These are phyloP conservation scores for Viridothelium virens DNA, from an alignment of 495 filamentous ascomycete species.

Conservation along the genomic window DNA sequence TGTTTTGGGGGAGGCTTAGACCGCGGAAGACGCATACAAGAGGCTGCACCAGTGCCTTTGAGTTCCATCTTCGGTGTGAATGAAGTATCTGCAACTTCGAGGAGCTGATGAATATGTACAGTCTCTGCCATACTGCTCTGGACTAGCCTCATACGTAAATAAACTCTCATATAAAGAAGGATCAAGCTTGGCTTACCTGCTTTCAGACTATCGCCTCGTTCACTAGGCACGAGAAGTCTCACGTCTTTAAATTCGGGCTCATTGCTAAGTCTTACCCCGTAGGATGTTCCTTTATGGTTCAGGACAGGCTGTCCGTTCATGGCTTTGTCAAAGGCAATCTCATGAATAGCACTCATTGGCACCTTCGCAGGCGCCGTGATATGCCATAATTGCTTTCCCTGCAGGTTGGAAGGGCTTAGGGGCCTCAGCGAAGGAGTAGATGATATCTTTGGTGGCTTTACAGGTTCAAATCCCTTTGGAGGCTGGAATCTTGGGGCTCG, in stretches of 20 bases:
- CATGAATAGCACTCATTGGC: slow-evolving; percentile 37
- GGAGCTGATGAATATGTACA: slow-evolving; percentile 29
- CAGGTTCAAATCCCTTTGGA: slow-evolving; percentile 36
- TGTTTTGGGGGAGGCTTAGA: slow-evolving; percentile 40
- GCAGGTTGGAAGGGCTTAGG: slow-evolving; percentile 23
- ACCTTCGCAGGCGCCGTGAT: slow-evolving; percentile 45
- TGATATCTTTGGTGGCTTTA: slow-evolving; percentile 14
- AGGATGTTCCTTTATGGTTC: slow-evolving; percentile 37
- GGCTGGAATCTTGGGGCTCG: slow-evolving; percentile 52
- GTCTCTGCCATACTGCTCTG: slow-evolving; percentile 3
- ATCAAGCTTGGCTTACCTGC: background rate
- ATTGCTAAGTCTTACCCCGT: slow-evolving; percentile 42
- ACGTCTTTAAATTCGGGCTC: slow-evolving; percentile 26
- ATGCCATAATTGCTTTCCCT: slow-evolving; percentile 49
- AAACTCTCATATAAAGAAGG: slow-evolving; percentile 11
- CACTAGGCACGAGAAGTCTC: background rate
- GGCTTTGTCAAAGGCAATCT: slow-evolving; percentile 35
- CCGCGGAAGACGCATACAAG: slow-evolving; percentile 34
- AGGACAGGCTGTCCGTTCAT: slow-evolving; percentile 32
- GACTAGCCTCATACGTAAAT: background rate
- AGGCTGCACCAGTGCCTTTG: slow-evolving; percentile 34
- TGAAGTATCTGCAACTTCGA: slow-evolving; percentile 32
- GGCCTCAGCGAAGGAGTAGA: slow-evolving; percentile 8
- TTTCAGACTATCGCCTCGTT: background rate
- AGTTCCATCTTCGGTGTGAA: slow-evolving; percentile 29